Conservation (phyloP, 192 early-diverging fungal genomes). For the Entophlyctis helioformis region DNA sequence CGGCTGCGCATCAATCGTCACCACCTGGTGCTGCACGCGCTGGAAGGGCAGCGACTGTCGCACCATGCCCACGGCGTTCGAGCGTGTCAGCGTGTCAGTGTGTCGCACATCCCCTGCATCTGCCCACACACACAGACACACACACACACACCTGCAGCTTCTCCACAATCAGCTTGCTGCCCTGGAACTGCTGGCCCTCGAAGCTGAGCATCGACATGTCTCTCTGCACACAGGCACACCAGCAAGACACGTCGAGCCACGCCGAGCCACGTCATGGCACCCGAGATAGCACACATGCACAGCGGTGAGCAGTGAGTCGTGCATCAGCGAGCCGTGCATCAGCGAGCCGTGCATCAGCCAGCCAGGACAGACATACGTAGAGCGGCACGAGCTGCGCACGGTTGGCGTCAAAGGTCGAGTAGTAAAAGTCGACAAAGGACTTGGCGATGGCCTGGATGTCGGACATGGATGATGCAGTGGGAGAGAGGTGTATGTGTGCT, state of each 20-base stretch:
- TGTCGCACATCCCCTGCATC: no score
- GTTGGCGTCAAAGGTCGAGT: constrained; percentile 69
- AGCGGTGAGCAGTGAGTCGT: no score
- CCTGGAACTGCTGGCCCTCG: constrained; percentile 57
- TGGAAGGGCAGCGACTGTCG: constrained; percentile 68
- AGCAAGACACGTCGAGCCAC: no score
- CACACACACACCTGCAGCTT: constrained; percentile 70
- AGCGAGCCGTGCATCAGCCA: neutral
- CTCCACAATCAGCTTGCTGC: constrained; percentile 53
- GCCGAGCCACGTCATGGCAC: no score
- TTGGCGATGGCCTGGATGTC: constrained; percentile 35
- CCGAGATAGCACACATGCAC: no score
- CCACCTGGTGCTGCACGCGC: constrained; percentile 57
- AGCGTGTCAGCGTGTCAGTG: no score
- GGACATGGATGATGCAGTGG: constrained; percentile 2
- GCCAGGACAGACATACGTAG: constrained; percentile 54
- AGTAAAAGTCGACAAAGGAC: constrained; percentile 78
- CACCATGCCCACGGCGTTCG: no score
- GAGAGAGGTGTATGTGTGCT: no score
- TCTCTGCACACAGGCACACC: constrained; percentile 32
- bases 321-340: constrained; percentile 1
- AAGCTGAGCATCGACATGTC: constrained; percentile 76
- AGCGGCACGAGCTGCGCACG: constrained; percentile 51
- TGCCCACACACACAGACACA: no score
- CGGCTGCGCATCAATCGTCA: constrained; percentile 75